A percentile compares a stretch with the other conserved stretches of the same genome.
Conservation (phyloP, 352 stramenopile genomes). For the Globisporangium uncinulatum region DNA sequence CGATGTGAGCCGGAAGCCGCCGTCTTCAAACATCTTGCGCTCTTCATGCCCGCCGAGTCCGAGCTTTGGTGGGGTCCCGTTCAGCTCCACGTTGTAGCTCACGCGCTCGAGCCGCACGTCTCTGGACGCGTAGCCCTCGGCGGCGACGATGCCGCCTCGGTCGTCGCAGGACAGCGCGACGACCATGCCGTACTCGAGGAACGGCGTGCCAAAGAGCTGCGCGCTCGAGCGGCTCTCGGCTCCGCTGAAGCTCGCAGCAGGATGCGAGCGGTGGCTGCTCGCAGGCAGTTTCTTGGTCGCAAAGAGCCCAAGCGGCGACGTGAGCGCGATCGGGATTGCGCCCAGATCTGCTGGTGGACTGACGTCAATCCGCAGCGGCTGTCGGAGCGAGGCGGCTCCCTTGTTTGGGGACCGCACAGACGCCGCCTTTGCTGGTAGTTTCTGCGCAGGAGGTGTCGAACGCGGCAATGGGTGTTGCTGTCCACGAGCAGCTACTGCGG, state of each 20-base stretch:
- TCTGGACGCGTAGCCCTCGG: conserved; percentile 49
- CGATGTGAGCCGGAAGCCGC: conserved; percentile 29
- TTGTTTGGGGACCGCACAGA: conserved; percentile 10
- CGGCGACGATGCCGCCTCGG: conserved; percentile 38
- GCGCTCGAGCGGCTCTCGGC: conserved; percentile 18
- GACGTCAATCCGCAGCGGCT: conserved; percentile 44
- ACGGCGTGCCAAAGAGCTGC: conserved; percentile 26
- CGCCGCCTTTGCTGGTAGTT: conserved; percentile 1
- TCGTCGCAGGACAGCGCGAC: conserved; percentile 60
- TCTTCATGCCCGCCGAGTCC: conserved; percentile 42
- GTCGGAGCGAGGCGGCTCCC: conserved; percentile 11
- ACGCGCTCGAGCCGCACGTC: conserved; percentile 56
- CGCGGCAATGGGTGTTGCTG: background rate
- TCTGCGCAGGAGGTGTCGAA: conserved; percentile 3
- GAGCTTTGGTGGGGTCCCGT: conserved; percentile 24
- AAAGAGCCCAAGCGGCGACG: conserved; percentile 42
- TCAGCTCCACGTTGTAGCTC: conserved; percentile 21
- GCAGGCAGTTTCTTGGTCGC: conserved; percentile 31
- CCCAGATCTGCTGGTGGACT: conserved; percentile 16
- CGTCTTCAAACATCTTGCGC: conserved; percentile 26
- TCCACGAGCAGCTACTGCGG: background rate
- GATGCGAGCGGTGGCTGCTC: conserved; percentile 26
- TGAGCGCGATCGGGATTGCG: conserved; percentile 16
- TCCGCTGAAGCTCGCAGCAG: conserved; percentile 25
- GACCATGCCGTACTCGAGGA: conserved; percentile 69